phyloP scores from a whole-genome alignment of 768 basidiomycete genomes.

The Boletus rex-veris region DNA sequence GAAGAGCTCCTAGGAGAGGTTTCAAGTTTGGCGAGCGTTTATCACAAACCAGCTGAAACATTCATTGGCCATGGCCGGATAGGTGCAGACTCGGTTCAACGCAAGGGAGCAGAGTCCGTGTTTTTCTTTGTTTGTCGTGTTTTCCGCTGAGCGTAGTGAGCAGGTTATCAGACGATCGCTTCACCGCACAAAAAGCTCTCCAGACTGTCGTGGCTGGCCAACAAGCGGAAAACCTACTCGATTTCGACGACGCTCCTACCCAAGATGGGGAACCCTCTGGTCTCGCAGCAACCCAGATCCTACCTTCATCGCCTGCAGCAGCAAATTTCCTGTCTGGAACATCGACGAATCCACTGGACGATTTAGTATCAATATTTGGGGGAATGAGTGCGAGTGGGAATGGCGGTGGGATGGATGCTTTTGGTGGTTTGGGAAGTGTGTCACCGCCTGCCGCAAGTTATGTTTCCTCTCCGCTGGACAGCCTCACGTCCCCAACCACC shows the following conservation, averaged over 20 bases:
- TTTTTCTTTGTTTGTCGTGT: neutral
- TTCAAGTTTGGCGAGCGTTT: constrained; percentile 87
- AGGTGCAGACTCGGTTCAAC: constrained; percentile 74
- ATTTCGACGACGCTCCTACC: constrained; percentile 77
- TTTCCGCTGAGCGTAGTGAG: neutral
- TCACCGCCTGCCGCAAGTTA: constrained; percentile 5
- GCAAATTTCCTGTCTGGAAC: constrained; percentile 73
- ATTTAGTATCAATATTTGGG: constrained; percentile 91
- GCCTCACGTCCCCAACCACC: constrained; percentile 12
- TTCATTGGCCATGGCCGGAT: constrained; percentile 92
- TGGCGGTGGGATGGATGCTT: constrained; percentile 7
- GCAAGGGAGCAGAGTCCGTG: constrained; percentile 58
- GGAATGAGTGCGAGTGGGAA: constrained; percentile 35
- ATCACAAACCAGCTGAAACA: constrained; percentile 95
- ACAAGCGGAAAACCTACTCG: constrained; percentile 91
- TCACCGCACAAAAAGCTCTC: constrained; percentile 77
- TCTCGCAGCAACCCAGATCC: constrained; percentile 72
- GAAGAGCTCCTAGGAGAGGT: constrained; percentile 92
- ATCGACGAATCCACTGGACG: constrained; percentile 87
- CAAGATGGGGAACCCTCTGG: constrained; percentile 62
- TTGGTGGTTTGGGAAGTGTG: constrained; percentile 19
- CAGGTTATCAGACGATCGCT: constrained; percentile 65
- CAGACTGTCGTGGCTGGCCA: constrained; percentile 87
- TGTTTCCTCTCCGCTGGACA: constrained; percentile 21
- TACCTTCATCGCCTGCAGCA: constrained; percentile 68